Evolutionary conservation across 2,329 filamentous ascomycete genomes (phyloP), one percentile per base, ranked within the genome.

Genomic region (Fusarium veterinarium): DNA sequence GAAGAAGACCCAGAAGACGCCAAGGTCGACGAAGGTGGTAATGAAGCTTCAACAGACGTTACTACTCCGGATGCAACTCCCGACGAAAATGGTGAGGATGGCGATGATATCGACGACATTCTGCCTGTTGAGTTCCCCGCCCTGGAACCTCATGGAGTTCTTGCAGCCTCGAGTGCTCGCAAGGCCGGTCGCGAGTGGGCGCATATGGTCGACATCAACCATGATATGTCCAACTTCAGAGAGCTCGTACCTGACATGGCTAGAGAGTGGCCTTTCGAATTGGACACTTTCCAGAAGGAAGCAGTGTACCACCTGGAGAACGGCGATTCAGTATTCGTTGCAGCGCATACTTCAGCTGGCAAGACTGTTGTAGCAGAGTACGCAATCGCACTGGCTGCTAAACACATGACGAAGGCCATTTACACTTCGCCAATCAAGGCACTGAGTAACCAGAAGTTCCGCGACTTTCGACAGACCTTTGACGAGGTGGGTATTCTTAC

Each of bases 391-490:
- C 86, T 99, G 65, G 96, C 96, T 35, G 92, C 94, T n/a, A 97
- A 95, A 79, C 96, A 99, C 80, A 98, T 98, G 95, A 99, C 96
- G 13, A 99, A 99, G 81, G 95, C 96, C 28, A 99, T 99, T 72
- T 99, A 99, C 81, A 99, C 96, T 0, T 98, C 96, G 1, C 96
- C 96, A 0, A 99, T 99, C 85, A 99, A 99, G 81, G 96, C 96
- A 5, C 85, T 99, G 64, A 98, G 96, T 83, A 99, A 99, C 80
- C 96, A 99, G 80, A 99, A 99, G 81, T 99, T 98, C 82, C 91
- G 96, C 72, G 96, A 99, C 80, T 99, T 99, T 80, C 90, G 95
- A 64, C 89, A 91, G 62, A 91, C 90, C 0, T 99, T 99, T 77
- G 95, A 97, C 67, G 96, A 99, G 81, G 96, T 99, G 23, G 96